Evolutionary conservation across 208 protist genomes (phyloP).

Genomic region (Crithidia mellificae): DNA sequence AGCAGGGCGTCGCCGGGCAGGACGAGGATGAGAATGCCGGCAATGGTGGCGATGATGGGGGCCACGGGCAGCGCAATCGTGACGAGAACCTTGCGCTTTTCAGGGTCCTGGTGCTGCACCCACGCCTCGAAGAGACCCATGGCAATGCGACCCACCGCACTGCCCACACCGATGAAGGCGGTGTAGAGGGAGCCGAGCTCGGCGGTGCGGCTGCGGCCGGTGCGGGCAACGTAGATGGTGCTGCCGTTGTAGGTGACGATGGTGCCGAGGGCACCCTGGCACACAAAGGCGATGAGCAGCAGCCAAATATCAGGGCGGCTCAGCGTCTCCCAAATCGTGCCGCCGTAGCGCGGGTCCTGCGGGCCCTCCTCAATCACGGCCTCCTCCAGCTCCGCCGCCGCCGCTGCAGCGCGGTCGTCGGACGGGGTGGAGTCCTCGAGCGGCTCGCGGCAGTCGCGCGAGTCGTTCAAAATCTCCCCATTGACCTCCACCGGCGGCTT

Average conservation of each 20-base stretch:
- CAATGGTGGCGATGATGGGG: conserved; percentile 53
- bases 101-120: conserved; percentile 55
- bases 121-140: conserved; percentile 69
- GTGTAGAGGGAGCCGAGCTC: conserved; percentile 62
- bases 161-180: conserved; percentile 64
- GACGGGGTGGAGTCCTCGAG: background rate
- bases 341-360: conserved; percentile 64
- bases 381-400: background rate
- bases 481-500: conserved; percentile 6
- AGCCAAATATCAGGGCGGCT: conserved; percentile 50
- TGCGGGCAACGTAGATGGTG: conserved; percentile 66
- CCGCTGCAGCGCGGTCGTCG: background rate
- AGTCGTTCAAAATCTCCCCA: conserved; percentile 14
- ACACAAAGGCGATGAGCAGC: conserved; percentile 53
- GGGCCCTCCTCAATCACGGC: conserved; percentile 30
- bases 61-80: conserved; percentile 51
- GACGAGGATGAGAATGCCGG: conserved; percentile 59
- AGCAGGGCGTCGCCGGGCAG: conserved; percentile 60
- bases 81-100: conserved; percentile 51
- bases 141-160: conserved; percentile 53
- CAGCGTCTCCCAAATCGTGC: conserved; percentile 44
- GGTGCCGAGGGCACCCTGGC: conserved; percentile 52
- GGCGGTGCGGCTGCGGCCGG: conserved; percentile 40
- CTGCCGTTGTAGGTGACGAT: conserved; percentile 69
- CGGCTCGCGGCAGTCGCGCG: background rate